Evolutionary conservation across 257 asterid species (phyloP).

Genomic region (Nicotiana benthamiana): DNA sequence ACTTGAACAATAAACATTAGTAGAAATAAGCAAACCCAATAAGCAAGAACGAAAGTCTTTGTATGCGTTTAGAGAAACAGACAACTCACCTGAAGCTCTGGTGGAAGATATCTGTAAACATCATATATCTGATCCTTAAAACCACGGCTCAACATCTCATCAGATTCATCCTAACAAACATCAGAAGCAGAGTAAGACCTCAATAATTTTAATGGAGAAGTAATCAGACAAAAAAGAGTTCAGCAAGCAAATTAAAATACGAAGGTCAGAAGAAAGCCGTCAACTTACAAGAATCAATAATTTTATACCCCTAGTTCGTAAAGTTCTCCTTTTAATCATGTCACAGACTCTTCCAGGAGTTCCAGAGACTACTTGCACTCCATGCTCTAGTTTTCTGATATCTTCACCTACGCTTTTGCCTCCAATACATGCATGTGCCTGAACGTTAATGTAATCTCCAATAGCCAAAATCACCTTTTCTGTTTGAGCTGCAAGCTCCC

Average conservation of each 20-base stretch:
- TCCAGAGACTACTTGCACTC: slow-evolving; percentile 97
- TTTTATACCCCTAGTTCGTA: slow-evolving; percentile 80
- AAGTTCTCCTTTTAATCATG: slow-evolving; percentile 95
- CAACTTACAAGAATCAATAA: slow-evolving; percentile 64
- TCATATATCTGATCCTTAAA: slow-evolving; percentile 97
- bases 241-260: background rate
- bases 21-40: background rate
- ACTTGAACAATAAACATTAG: background rate
- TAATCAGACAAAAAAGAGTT: background rate
- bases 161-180: slow-evolving; percentile 77
- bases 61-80: background rate
- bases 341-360: slow-evolving; percentile 99
- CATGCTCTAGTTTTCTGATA: slow-evolving; percentile 86
- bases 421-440: slow-evolving; percentile 95
- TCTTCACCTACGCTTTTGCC: slow-evolving; percentile 98
- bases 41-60: background rate
- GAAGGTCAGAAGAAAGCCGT: background rate
- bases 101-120: slow-evolving; percentile 99
- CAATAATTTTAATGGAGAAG: background rate
- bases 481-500: slow-evolving; percentile 96
- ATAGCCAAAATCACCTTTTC: slow-evolving; percentile 85
- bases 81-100: slow-evolving; percentile 73
- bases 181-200: background rate
- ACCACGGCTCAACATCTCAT: slow-evolving; percentile 98
- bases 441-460: slow-evolving; percentile 76